Conservation (phyloP, 2,329 filamentous ascomycete species). For the Talaromyces sp. region DNA sequence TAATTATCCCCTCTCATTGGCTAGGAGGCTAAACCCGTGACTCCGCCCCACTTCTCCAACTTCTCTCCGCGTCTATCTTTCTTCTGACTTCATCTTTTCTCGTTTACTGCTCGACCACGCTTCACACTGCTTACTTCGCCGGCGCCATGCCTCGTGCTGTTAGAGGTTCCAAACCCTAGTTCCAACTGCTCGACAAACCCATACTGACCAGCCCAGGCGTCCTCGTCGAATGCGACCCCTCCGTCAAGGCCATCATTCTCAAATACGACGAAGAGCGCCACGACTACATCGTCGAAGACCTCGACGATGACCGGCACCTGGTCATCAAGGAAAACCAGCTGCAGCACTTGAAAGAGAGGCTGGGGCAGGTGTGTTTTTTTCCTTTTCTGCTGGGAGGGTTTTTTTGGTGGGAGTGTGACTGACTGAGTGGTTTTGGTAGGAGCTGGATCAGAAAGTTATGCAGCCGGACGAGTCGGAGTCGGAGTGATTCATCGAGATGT, state of each 20-base stretch:
- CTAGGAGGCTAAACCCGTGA: not conserved
- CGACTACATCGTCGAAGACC: constrained; percentile 43
- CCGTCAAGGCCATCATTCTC: constrained; percentile 44
- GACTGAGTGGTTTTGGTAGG: constrained; percentile 20
- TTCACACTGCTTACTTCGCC: not conserved
- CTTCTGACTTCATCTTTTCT: not conserved
- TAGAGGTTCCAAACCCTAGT: constrained; percentile 22
- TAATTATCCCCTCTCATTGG: not conserved
- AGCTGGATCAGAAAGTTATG: constrained; percentile 43
- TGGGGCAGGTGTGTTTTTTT: constrained; percentile 32
- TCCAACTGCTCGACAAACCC: not conserved
- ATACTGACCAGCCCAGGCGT: constrained; percentile 26
- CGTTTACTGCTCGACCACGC: not conserved
- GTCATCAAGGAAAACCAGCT: constrained; percentile 44
- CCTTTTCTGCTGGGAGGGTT: not conserved
- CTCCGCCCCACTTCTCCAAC: not conserved
- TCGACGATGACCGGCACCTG: constrained; percentile 40
- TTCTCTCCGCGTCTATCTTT: not conserved
- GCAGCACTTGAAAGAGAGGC: constrained; percentile 33
- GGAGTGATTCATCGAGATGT: constrained; percentile 19
- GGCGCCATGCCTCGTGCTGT: constrained; percentile 36
- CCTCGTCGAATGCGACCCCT: constrained; percentile 43
- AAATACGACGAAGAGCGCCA: constrained; percentile 43
- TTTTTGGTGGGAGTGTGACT: not conserved
- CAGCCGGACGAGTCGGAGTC: constrained; percentile 42